These are phyloP conservation scores for Diphasiastrum complanatum DNA, from an alignment of 83 land plant species.

Conservation along the genomic window DNA sequence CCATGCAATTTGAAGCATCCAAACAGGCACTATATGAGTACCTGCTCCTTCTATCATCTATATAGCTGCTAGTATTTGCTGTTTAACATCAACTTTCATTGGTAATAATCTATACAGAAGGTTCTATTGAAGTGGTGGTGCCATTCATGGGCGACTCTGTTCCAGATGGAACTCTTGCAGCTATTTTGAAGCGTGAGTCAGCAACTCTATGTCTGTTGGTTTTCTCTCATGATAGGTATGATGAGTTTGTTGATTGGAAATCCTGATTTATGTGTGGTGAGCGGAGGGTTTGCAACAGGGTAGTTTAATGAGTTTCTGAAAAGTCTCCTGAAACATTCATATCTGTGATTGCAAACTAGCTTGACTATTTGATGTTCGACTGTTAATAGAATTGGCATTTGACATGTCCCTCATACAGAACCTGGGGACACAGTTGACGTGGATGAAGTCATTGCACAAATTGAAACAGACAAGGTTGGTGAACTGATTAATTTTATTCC, in stretches of 20 bases:
- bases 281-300: too few relatives aligned
- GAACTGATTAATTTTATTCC: slow-evolving; percentile 1
- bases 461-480: slow-evolving; percentile 40
- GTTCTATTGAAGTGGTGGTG: slow-evolving; percentile 20
- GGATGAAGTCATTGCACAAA: slow-evolving; percentile 39
- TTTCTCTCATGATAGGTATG: too few relatives aligned
- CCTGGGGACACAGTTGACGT: slow-evolving; percentile 35
- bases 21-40: too few relatives aligned
- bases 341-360: background rate
- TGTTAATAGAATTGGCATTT: background rate
- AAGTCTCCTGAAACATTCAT: too few relatives aligned
- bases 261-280: too few relatives aligned
- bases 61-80: background rate
- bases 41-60: background rate
- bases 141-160: slow-evolving; percentile 37
- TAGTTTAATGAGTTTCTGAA: too few relatives aligned
- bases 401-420: slow-evolving; percentile 16
- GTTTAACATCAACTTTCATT: background rate
- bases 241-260: too few relatives aligned
- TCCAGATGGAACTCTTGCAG: slow-evolving; percentile 25
- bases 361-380: background rate
- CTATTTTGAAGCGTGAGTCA: slow-evolving; percentile 24
- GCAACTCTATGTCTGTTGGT: background rate
- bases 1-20: background rate
- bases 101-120: too few relatives aligned